phyloP scores from a whole-genome alignment of 208 protist species.

The Acanthamoeba royreba region DNA sequence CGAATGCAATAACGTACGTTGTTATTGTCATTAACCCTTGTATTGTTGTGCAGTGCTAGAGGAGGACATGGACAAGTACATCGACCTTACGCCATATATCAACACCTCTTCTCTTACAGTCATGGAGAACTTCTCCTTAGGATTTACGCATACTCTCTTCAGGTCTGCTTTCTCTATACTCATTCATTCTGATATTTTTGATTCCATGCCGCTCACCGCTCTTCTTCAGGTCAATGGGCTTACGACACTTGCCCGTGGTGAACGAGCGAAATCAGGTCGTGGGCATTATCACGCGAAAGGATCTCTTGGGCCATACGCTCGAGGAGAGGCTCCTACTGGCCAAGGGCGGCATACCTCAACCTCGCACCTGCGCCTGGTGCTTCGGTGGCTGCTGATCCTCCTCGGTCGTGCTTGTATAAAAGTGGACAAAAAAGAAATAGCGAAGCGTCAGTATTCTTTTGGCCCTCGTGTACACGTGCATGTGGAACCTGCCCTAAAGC shows the following conservation, averaged over 20 bases:
- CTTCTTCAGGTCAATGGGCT: slow-evolving; percentile 14
- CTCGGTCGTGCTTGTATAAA: not conserved
- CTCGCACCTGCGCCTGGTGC: not conserved
- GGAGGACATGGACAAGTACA: not conserved
- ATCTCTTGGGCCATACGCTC: slow-evolving; percentile 35
- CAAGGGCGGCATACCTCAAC: not conserved
- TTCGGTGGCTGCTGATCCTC: not conserved
- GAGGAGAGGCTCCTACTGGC: not conserved
- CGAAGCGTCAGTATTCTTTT: too few relatives aligned
- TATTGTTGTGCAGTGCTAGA: not conserved
- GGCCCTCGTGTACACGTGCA: too few relatives aligned
- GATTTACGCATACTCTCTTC: not conserved
- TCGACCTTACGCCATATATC: not conserved
- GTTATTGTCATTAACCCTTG: too few relatives aligned
- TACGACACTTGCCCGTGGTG: slow-evolving; percentile 53
- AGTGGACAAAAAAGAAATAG: too few relatives aligned
- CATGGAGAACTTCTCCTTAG: not conserved
- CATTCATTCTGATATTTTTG: too few relatives aligned
- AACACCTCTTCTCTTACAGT: not conserved
- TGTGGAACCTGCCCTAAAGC: too few relatives aligned
- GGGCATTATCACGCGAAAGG: slow-evolving; percentile 61
- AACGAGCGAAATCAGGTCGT: slow-evolving; percentile 36
- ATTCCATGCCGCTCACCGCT: too few relatives aligned
- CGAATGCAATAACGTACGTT: too few relatives aligned
- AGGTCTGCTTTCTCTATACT: not conserved